Evolutionary conservation across 805 yeast genomes (phyloP).

Genomic region (Tetrapisispora namnaoensis): DNA sequence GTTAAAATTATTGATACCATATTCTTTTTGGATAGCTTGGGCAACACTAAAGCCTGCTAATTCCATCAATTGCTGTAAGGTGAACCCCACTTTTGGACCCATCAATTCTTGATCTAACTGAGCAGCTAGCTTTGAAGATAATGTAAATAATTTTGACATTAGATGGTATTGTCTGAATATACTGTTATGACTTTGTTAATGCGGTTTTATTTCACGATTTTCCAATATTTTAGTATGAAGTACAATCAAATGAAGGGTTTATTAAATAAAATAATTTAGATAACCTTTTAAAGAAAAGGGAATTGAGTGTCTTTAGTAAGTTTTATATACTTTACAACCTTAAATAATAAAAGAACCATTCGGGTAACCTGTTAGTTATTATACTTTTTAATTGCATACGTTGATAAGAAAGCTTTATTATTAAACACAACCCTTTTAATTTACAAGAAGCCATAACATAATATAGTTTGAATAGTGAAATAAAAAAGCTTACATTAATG

Average conservation of each 20-base stretch:
- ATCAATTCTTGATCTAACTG: slow-evolving; percentile 76
- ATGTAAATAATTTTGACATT: slow-evolving; percentile 27
- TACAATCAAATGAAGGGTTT: too few relatives aligned
- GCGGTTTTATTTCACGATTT: too few relatives aligned
- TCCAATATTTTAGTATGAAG: too few relatives aligned
- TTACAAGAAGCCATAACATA: too few relatives aligned
- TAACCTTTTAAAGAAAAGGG: too few relatives aligned
- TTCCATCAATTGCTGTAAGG: slow-evolving; percentile 56
- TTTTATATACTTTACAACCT: neutral
- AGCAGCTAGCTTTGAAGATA: slow-evolving; percentile 52
- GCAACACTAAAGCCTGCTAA: slow-evolving; percentile 94
- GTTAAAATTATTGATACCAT: slow-evolving; percentile 38
- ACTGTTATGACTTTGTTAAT: neutral
- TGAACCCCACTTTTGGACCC: slow-evolving; percentile 52
- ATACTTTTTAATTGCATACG: too few relatives aligned
- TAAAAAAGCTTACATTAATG: too few relatives aligned
- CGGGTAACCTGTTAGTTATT: neutral
- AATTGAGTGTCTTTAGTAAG: neutral
- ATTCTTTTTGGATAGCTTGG: slow-evolving; percentile 61
- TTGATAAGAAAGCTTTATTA: too few relatives aligned
- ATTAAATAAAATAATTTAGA: too few relatives aligned
- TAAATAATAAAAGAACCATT: neutral
- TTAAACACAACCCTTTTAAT: too few relatives aligned
- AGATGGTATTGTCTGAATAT: neutral
- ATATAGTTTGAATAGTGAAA: too few relatives aligned